Evolutionary conservation across 345 rosid species (phyloP), one percentile per base, ranked within the genome.

Genomic region (Heritiera fomes): DNA sequence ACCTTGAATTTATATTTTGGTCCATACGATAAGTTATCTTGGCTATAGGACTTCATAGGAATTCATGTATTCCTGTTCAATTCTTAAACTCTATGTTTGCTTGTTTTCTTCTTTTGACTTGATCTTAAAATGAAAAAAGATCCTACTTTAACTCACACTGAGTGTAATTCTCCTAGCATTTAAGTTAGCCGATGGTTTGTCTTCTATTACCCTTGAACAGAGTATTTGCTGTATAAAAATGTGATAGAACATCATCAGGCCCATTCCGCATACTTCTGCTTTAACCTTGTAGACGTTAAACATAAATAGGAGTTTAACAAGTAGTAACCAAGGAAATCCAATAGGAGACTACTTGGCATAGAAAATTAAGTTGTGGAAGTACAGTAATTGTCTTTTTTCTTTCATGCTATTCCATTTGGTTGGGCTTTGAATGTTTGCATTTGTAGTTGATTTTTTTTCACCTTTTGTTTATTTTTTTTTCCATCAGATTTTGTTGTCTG

Each of bases 401-500:
- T 72, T 10, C 15, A 17, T 15, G 45, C 30, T 53, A 32, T 73
- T 38, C 11, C 34, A 6, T 41, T 71, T 15, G 30, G 7, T 49
- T 71, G 43, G 20, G 63, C 28, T 2, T 34, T 11, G 8, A 23
- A 10, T 40, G 17, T 23, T 52, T 60, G 28, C 38, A 1, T 56
- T 73, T 74, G 12, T 65, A 18, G 30, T 61, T 72, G 45, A 49
- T 47, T 47, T 20, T 76, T 23, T 23, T 23, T 23, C 28, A 23
- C 28, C 28, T 23, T 23, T 23, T 23, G 28, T 23, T 23, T 23
- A 23, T 23, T 30, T 47, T 71, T 74, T 81, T 50, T 88, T 80
- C 46, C 61, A 23, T 34, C 93, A 95, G 99, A 81, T 91, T 79
- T 79, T 88, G 68, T 82, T 90, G 5, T 84, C 97, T 2, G 92